A percentile compares a stretch with the other conserved stretches of the same genome.
phyloP scores from a whole-genome alignment of 2,329 filamentous ascomycete genomes.

The Ascochyta fabae region DNA sequence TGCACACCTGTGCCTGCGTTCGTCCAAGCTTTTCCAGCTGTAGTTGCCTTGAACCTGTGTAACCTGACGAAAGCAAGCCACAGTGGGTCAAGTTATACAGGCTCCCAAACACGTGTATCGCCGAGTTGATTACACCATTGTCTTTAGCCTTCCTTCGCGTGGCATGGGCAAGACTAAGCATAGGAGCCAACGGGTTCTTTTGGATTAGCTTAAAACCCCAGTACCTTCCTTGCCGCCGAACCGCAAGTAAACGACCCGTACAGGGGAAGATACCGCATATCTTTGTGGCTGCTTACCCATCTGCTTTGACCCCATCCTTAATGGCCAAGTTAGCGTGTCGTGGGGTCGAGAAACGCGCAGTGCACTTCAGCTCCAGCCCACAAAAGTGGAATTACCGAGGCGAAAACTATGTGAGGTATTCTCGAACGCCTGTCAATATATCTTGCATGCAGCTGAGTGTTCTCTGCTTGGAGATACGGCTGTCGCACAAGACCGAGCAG shows the following conservation, averaged over 20 bases:
- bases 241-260: too few relatives aligned
- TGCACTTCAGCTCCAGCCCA: neutral
- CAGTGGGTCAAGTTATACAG: neutral
- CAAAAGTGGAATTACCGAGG: neutral
- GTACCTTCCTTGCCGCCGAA: too few relatives aligned
- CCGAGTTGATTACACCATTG: too few relatives aligned
- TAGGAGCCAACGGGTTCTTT: too few relatives aligned
- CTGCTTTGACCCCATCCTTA: too few relatives aligned
- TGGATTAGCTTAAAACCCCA: too few relatives aligned
- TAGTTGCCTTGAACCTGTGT: neutral
- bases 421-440: neutral
- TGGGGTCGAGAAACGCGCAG: neutral
- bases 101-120: too few relatives aligned
- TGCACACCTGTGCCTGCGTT: neutral
- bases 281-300: too few relatives aligned
- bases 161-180: too few relatives aligned
- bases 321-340: neutral
- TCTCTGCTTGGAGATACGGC: neutral
- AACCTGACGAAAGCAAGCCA: constrained; percentile 7
- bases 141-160: too few relatives aligned
- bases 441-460: neutral
- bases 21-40: neutral
- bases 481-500: too few relatives aligned
- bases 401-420: neutral
- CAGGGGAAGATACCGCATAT: too few relatives aligned